Evolutionary conservation across 148 eudicot species (phyloP), one percentile per base, ranked within the genome.

Genomic region (Spergularia marina): DNA sequence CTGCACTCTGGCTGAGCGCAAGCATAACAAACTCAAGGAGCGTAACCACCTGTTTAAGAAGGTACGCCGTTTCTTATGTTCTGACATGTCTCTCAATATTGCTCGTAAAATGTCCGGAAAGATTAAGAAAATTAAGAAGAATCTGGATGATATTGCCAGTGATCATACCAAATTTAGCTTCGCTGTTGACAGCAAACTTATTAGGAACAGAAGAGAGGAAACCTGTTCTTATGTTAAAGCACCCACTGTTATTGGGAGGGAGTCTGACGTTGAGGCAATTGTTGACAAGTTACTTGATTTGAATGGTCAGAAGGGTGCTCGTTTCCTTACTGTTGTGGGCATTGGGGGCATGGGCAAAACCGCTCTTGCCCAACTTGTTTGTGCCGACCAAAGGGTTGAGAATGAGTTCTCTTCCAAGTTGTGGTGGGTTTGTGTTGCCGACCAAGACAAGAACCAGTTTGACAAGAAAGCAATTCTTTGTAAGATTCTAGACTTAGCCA

Each of bases 321-420:
- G 47, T 52, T 18, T 53, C 61, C 54, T 78, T 36, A 34, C 47
- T 64, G 56, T 79, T 9, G 77, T 74, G 8, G 82, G 82, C 2
- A 70, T 79, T 1, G 82, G 83, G 30, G 83, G 83, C 0, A 30
- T 76, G 11, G 83, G 83, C 2, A 80, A 80, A 59, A 80, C 83
- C 7, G 4, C 83, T 15, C 79, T 80, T 13, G 76, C 79, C 0
- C 77, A 72, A 12, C 76, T 76, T 44, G 68, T 80, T 4, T 76
- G 12, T 13, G n/a, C 65, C 34, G 70, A 81, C 34, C 0, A 64
- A 7, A 56, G 21, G 58, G 52, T 77, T 15, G 0, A 20, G 16
- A 4, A 15, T 0, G 65, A 44, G 12, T 81, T 76, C 11, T 44
- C 63, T 0, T 30, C n/a, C 11, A 57, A 17, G 11, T 61, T 21